A percentile compares a stretch with the other conserved stretches of the same genome.
phyloP scores from a whole-genome alignment of 495 filamentous ascomycete genomes.

The Talaromyces thailandensis region DNA sequence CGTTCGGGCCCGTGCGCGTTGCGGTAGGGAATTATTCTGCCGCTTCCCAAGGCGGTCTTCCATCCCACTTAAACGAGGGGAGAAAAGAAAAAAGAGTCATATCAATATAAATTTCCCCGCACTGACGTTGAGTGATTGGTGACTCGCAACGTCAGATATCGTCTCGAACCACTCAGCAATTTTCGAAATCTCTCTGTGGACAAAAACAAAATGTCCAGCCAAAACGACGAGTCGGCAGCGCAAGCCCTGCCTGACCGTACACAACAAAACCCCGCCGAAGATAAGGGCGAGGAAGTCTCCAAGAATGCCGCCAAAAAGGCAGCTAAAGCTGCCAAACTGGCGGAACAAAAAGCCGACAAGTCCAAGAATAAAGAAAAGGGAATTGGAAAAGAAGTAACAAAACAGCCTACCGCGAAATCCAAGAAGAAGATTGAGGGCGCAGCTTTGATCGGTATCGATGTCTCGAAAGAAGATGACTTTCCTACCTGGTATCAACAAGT shows the following conservation, averaged over 20 bases:
- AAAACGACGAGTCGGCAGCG: constrained; percentile 15
- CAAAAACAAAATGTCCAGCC: constrained; percentile 23
- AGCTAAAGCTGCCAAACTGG: constrained; percentile 55
- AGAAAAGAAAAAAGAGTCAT: constrained; percentile 6
- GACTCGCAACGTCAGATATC: not conserved
- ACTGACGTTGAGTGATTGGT: not conserved
- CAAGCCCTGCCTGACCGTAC: constrained; percentile 34
- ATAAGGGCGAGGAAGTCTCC: constrained; percentile 45
- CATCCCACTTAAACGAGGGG: constrained; percentile 37
- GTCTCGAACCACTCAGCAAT: not conserved
- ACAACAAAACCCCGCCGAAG: constrained; percentile 30
- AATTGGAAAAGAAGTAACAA: constrained; percentile 33
- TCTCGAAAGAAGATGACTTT: constrained; percentile 78
- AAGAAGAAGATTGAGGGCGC: constrained; percentile 50
- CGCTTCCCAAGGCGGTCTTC: constrained; percentile 24
- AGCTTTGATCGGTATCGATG: constrained; percentile 77
- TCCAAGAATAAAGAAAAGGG: constrained; percentile 51
- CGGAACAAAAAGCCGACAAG: constrained; percentile 60
- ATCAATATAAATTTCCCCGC: not conserved
- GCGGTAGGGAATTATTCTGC: constrained; percentile 28
- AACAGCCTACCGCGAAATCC: constrained; percentile 28
- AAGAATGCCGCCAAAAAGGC: constrained; percentile 70
- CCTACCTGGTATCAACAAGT: constrained; percentile 93
- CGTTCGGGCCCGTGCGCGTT: not conserved
- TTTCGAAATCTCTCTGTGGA: not conserved